Base-by-base conservation (phyloP, 2,329 filamentous ascomycete species). In the Trichoderma simmonsii region DNA sequence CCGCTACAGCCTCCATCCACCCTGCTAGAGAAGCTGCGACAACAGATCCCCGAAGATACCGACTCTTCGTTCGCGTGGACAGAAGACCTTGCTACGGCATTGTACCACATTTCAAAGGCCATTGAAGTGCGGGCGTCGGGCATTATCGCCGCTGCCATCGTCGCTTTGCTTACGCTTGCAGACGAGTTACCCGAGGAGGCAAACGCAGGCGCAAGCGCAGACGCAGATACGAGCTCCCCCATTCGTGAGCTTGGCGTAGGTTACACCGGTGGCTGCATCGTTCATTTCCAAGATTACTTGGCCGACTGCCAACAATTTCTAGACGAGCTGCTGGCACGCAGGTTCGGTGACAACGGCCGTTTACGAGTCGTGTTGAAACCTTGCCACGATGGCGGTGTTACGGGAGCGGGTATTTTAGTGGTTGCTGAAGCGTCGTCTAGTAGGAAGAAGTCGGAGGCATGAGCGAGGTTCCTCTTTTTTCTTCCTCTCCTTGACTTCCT, bases 221-320 rank as follows among this genome's bases (percentile, higher is more conserved):
- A 72, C 5, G 72, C 73, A 39, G 70, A 61, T 11, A 24, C 64
- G n/a, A 73, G 71, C 51, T 70, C 66, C 48, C 66, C 66, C 7
- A 74, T 79, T 72, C 76, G 83, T 73, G 90, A 93, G 75, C 80
- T 95, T 34, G 90, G 93, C 1, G 91, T 95, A 26, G 93, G 92
- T 1, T 95, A 93, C 78, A 94, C 93, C 0, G 93, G 93, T 36
- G 91, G 92, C 7, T 94, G 92, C 77, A 95, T 95, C 72, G 88
- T 90, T n/a, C 89, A 93, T 77, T 94, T 94, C 77, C 92, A 93
- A 62, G 87, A 92, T 75, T 94, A 93, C 80, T 84, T 93, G 56
- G 81, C 84, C 59, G 91, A 92, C 76, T 93, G 91, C 74, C 92
- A 94, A 79, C 77, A 81, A 15, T 92, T 92, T 77, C 85, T 95